Percentiles rank a stretch among this genome's conserved stretches.
phyloP scores from a whole-genome alignment of 768 basidiomycete species.

The Paxillus ammoniavirescens region DNA sequence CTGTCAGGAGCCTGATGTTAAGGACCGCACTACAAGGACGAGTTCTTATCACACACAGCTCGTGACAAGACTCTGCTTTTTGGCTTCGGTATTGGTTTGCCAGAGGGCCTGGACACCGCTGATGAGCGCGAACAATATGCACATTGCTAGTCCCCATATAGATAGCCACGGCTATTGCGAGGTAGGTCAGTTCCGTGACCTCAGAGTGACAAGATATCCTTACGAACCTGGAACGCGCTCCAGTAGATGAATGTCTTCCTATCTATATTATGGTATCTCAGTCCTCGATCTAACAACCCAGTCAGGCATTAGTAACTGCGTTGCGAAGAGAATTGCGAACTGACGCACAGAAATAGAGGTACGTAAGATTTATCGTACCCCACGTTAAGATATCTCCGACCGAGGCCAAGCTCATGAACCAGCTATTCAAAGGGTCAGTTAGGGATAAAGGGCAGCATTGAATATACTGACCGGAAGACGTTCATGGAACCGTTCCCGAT shows the following conservation, averaged over 20 bases:
- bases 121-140: constrained; percentile 54
- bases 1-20: constrained; percentile 21
- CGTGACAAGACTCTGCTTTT: constrained; percentile 47
- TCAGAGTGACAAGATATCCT: constrained; percentile 25
- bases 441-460: neutral
- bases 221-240: constrained; percentile 43
- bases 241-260: constrained; percentile 59
- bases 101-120: constrained; percentile 62
- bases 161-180: constrained; percentile 50
- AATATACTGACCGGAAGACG: constrained; percentile 9
- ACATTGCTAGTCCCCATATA: constrained; percentile 70
- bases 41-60: constrained; percentile 33
- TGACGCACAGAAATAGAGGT: constrained; percentile 60
- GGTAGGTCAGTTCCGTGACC: no score
- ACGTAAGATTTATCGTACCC: constrained; percentile 67
- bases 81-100: constrained; percentile 31
- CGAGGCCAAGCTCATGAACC: constrained; percentile 67
- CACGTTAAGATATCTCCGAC: constrained; percentile 67
- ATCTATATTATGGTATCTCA: constrained; percentile 67
- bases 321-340: neutral
- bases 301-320: neutral
- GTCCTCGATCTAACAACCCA: constrained; percentile 52
- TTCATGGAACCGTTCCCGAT: constrained; percentile 50
- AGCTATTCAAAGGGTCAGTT: constrained; percentile 34
- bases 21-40: neutral